These are phyloP conservation scores for Flaveria trinervia DNA, from an alignment of 129 eudicot species.

Conservation along the genomic window DNA sequence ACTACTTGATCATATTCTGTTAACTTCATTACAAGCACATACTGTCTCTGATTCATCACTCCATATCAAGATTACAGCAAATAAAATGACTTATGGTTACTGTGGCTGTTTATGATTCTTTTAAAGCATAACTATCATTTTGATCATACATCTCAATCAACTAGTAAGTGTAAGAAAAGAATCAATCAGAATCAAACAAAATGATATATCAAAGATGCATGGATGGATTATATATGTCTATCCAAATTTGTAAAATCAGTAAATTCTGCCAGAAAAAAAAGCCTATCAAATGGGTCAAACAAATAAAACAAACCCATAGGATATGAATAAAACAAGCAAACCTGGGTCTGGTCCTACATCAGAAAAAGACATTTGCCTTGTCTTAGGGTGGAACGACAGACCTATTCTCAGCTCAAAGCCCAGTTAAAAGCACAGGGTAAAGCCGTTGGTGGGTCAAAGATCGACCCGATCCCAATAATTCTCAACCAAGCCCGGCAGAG, in stretches of 20 bases:
- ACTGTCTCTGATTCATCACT: neutral
- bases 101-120: neutral
- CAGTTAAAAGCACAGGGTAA: too few species aligned
- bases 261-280: too few species aligned
- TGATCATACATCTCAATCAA: neutral
- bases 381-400: too few species aligned
- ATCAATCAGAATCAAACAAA: neutral
- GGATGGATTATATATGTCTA: neutral
- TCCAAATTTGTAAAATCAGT: neutral
- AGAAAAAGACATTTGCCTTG: too few species aligned
- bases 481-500: neutral
- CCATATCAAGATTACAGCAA: slow-evolving; percentile 22
- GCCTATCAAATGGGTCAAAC: too few species aligned
- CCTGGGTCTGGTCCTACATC: too few species aligned
- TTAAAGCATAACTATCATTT: neutral
- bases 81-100: slow-evolving; percentile 1
- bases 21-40: slow-evolving; percentile 16
- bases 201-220: neutral
- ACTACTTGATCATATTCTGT: slow-evolving; percentile 51
- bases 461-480: neutral
- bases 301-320: too few species aligned
- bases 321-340: too few species aligned
- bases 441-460: neutral
- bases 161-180: neutral
- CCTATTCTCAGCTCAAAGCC: too few species aligned